These are phyloP conservation scores for Pyrenophora seminiperda DNA, from an alignment of 2,329 filamentous ascomycete species.

Conservation along the genomic window DNA sequence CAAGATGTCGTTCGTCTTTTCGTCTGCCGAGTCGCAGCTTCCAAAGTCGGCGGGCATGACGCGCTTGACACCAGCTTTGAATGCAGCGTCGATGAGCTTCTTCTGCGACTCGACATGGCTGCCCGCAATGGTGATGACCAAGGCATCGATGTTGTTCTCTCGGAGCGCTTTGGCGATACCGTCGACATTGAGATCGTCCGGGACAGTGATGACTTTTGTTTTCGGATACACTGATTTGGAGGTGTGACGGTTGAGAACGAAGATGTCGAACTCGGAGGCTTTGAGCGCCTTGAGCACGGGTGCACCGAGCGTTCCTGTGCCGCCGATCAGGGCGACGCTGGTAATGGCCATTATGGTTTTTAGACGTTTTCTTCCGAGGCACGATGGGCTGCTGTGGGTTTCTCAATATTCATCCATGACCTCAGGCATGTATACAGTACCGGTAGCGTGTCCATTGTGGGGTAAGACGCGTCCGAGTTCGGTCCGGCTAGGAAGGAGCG, in stretches of 20 bases:
- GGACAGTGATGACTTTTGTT: constrained; percentile 50
- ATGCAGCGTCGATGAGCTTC: constrained; percentile 62
- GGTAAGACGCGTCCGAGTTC: not conserved
- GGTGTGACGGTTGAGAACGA: constrained; percentile 41
- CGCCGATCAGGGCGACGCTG: constrained; percentile 52
- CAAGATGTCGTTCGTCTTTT: constrained; percentile 51
- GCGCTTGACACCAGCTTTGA: constrained; percentile 62
- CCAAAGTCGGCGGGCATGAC: constrained; percentile 68
- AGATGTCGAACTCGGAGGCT: constrained; percentile 39
- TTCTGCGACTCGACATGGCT: constrained; percentile 55
- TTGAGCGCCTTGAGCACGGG: constrained; percentile 42
- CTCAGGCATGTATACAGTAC: too few relatives aligned
- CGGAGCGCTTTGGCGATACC: constrained; percentile 48
- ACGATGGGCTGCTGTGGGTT: too few relatives aligned
- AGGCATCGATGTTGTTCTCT: constrained; percentile 53
- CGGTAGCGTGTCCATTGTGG: not conserved
- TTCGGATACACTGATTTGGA: constrained; percentile 49
- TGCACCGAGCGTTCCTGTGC: constrained; percentile 44
- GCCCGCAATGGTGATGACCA: constrained; percentile 58
- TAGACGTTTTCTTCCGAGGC: too few relatives aligned
- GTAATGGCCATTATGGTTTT: constrained; percentile 28
- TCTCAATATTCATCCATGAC: too few relatives aligned
- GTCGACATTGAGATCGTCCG: constrained; percentile 45
- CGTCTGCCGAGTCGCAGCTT: constrained; percentile 51
- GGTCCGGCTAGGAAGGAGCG: too few relatives aligned